A percentile compares a stretch with the other conserved stretches of the same genome.
Evolutionary conservation across 176 grass and related monocot species (phyloP).

Genomic region (Areca catechu): DNA sequence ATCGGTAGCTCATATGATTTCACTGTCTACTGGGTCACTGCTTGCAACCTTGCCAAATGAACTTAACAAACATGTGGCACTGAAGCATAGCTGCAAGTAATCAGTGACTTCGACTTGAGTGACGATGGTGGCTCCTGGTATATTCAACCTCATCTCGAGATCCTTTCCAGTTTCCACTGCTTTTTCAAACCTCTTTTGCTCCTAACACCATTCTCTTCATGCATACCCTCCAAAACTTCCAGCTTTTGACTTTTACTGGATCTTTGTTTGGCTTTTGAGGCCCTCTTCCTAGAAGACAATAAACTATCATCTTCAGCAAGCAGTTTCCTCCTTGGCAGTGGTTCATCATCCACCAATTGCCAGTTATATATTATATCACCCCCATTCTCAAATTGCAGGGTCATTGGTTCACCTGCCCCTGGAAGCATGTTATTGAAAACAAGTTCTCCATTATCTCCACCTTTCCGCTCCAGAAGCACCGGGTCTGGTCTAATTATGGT

Average conservation of each 20-base stretch:
- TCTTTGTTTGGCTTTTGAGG: constrained; percentile 43
- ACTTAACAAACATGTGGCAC: too few species aligned
- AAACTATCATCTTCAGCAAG: constrained; percentile 22
- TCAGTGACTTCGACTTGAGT: too few species aligned
- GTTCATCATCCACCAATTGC: constrained; percentile 83
- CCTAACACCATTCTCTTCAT: constrained; percentile 23
- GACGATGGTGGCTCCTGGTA: too few species aligned
- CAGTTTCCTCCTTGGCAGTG: constrained; percentile 60
- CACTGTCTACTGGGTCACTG: too few species aligned
- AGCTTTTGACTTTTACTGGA: constrained; percentile 32
- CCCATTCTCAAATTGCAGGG: constrained; percentile 38
- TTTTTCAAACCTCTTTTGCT: constrained; percentile 14
- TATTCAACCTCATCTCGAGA: not conserved
- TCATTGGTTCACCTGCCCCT: constrained; percentile 46
- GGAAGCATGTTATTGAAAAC: constrained; percentile 35
- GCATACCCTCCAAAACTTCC: constrained; percentile 13
- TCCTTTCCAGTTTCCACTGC: constrained; percentile 25
- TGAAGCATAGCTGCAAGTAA: too few species aligned
- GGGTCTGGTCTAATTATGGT: constrained; percentile 81
- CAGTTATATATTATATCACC: constrained; percentile 60
- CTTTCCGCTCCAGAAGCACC: constrained; percentile 68
- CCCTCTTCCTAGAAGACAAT: constrained; percentile 44
- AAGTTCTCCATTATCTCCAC: constrained; percentile 33
- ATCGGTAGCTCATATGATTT: too few species aligned
- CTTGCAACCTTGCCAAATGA: too few species aligned